Conservation (phyloP, 140 eudicot species). For the Oenanthe javanica region DNA sequence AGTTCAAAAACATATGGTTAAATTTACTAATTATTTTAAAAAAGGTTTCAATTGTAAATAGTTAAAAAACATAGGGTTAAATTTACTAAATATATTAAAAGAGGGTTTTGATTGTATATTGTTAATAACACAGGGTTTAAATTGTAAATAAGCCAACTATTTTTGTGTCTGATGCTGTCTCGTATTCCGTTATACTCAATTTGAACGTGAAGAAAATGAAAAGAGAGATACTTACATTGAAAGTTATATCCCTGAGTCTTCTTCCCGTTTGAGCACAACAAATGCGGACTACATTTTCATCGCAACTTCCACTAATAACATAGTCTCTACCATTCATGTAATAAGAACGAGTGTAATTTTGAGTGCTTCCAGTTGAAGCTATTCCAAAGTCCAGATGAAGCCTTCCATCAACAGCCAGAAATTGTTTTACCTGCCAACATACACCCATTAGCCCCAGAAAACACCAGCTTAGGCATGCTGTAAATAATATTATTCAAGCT, state of each 20-base stretch:
- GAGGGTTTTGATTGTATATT: too few relatives aligned
- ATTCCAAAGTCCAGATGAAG: conserved; percentile 71
- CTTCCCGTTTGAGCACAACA: conserved; percentile 95
- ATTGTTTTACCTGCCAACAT: conserved; percentile 65
- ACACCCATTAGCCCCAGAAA: neutral
- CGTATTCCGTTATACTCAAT: neutral
- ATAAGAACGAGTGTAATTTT: conserved; percentile 91
- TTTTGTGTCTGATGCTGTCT: neutral
- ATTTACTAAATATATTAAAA: too few relatives aligned
- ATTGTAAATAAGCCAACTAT: neutral
- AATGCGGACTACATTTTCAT: conserved; percentile 77
- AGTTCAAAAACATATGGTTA: too few relatives aligned
- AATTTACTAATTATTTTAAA: too few relatives aligned
- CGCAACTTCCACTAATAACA: conserved; percentile 91
- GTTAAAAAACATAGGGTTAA: too few relatives aligned
- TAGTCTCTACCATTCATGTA: conserved; percentile 94
- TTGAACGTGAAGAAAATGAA: neutral
- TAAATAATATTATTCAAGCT: neutral
- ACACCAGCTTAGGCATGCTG: neutral
- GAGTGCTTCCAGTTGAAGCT: conserved; percentile 75
- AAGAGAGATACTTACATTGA: conserved; percentile 45
- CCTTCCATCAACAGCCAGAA: conserved; percentile 88
- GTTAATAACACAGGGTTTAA: too few relatives aligned
- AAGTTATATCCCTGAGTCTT: conserved; percentile 72
- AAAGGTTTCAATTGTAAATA: too few relatives aligned